Percentiles rank a stretch among this genome's conserved stretches.
These are phyloP conservation scores for Liquidambar formosana DNA, from an alignment of 164 flowering plant species.

Conservation along the genomic window DNA sequence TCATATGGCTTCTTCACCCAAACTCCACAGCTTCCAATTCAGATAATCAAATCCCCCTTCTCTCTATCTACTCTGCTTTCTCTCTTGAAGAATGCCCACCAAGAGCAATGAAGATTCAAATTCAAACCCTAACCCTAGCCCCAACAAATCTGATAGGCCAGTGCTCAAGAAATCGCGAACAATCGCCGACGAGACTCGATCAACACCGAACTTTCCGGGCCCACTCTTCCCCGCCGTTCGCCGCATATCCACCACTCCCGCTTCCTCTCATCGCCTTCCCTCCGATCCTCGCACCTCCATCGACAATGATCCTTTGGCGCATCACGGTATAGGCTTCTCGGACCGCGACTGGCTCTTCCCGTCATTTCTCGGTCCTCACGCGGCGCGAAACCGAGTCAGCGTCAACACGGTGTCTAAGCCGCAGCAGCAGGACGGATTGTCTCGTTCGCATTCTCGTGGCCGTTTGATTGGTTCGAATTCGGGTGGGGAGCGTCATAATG, in stretches of 20 bases:
- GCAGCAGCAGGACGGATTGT: conserved; percentile 19
- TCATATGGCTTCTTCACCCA: background rate
- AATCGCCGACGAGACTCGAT: conserved; percentile 23
- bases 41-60: background rate
- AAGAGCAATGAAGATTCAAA: background rate
- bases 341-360: conserved; percentile 74
- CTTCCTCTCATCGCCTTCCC: conserved; percentile 13
- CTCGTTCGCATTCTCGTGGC: conserved; percentile 30
- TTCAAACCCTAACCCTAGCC: conserved; percentile 6
- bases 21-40: background rate
- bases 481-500: conserved; percentile 5
- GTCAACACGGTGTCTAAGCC: conserved; percentile 29
- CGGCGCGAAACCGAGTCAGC: conserved; percentile 32
- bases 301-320: conserved; percentile 1
- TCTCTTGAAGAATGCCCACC: background rate
- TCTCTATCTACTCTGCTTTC: background rate
- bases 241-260: conserved; percentile 37
- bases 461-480: conserved; percentile 11
- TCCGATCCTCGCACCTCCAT: conserved; percentile 23
- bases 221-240: conserved; percentile 48
- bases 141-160: conserved; percentile 30
- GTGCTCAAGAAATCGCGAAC: conserved; percentile 55
- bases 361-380: conserved; percentile 63
- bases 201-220: conserved; percentile 34
- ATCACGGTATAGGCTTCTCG: conserved; percentile 12